Percentiles rank a stretch among this genome's conserved stretches.
These are phyloP conservation scores for Xylaria acuta DNA, from an alignment of 495 filamentous ascomycete species.

Conservation along the genomic window DNA sequence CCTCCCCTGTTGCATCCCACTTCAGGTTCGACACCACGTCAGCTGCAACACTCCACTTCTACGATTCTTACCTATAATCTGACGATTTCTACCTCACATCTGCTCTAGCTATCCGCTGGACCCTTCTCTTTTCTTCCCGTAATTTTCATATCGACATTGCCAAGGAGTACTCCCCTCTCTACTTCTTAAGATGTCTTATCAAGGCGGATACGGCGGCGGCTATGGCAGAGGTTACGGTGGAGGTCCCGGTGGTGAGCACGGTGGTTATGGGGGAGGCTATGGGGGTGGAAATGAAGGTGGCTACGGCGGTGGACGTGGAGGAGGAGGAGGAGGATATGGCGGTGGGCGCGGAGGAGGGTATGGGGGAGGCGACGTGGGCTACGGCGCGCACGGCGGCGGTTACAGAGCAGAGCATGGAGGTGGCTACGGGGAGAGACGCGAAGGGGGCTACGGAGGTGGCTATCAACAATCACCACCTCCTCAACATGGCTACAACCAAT, in stretches of 20 bases:
- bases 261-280: background rate
- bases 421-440: too few relatives aligned
- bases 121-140: background rate
- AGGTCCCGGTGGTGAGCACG: constrained; percentile 27
- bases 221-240: constrained; percentile 29
- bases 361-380: constrained; percentile 24
- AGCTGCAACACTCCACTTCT: constrained; percentile 12
- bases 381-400: constrained; percentile 8
- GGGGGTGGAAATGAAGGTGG: constrained; percentile 17
- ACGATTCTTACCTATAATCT: constrained; percentile 1
- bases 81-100: background rate
- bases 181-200: constrained; percentile 16
- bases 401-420: constrained; percentile 16
- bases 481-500: constrained; percentile 29
- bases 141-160: background rate
- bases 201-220: constrained; percentile 20
- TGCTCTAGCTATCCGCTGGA: background rate
- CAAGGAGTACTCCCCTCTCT: background rate
- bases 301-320: constrained; percentile 25
- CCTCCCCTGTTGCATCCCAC: background rate
- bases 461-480: constrained; percentile 25
- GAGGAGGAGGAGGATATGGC: constrained; percentile 30
- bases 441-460: constrained; percentile 30
- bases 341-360: constrained; percentile 28
- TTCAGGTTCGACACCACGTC: background rate